Evolutionary conservation across 2,329 filamentous ascomycete genomes (phyloP).

Genomic region (Lachnum nothofagi): DNA sequence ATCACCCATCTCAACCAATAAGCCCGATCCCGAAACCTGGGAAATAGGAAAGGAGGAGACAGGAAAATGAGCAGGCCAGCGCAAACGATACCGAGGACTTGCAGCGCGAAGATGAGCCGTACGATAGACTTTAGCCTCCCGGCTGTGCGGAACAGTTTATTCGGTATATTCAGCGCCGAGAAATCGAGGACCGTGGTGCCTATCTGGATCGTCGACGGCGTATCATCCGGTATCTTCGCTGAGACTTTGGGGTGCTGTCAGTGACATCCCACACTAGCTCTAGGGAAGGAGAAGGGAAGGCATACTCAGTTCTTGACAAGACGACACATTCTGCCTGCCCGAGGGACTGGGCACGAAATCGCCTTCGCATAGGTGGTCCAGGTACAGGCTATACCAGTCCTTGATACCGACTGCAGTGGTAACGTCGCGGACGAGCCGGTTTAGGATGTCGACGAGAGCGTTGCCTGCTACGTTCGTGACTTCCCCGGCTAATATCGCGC

Average conservation of each 20-base stretch:
- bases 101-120: slow-evolving; percentile 9
- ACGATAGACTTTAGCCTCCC: slow-evolving; percentile 5
- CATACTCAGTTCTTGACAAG: slow-evolving; percentile 15
- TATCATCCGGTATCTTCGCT: not conserved
- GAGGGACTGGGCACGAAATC: slow-evolving; percentile 8
- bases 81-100: slow-evolving; percentile 14
- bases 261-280: not conserved
- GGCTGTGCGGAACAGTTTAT: slow-evolving; percentile 7
- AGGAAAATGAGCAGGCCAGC: slow-evolving; percentile 14
- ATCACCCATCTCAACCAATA: not conserved
- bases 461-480: slow-evolving; percentile 5
- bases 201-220: slow-evolving; percentile 14
- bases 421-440: slow-evolving; percentile 8
- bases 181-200: slow-evolving; percentile 18
- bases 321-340: slow-evolving; percentile 5
- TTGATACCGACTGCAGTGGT: slow-evolving; percentile 11
- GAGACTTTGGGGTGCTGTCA: not conserved
- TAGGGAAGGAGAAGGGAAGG: too few species aligned
- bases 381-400: slow-evolving; percentile 17
- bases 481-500: slow-evolving; percentile 5
- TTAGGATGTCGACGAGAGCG: slow-evolving; percentile 5
- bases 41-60: slow-evolving; percentile 10
- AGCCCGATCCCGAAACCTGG: slow-evolving; percentile 8
- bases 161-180: slow-evolving; percentile 17
- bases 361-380: slow-evolving; percentile 14